Evolutionary conservation across 306 rosid genomes (phyloP), one percentile per base, ranked within the genome.

Genomic region (Quercus parvula): DNA sequence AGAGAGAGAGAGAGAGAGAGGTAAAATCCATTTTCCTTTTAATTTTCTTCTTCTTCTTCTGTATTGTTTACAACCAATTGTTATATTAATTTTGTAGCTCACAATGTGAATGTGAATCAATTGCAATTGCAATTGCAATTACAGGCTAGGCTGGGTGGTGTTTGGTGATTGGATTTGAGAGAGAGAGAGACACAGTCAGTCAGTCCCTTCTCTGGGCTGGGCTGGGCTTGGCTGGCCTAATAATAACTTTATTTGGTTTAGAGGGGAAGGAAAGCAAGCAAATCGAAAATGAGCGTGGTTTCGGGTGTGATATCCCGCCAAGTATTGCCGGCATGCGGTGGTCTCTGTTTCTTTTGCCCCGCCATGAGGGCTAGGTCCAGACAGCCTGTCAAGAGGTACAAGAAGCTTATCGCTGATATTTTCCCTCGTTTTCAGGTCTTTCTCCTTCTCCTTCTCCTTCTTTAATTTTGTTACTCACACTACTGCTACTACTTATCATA

Each of bases 351-450:
- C 88, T 91, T 91, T 77, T 96, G 97, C 85, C 99, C 99, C 11
- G 83, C 88, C 25, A n/a, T 96, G 86, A 86, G 98, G 83, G 83
- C 98, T 69, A 87, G 99, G 90, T 96, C 99, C 31, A 88, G 98
- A 75, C 99, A 96, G 86, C 99, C 99, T 31, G 97, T 96, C 55
- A 96, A 96, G 94, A 90, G 99, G 87, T 96, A 96, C 94, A 96
- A 96, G 97, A 96, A 92, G 90, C 93, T 96, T 83, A 90, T 96
- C 41, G 90, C 98, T 62, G 98, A 93, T 8, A 91, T 91, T 84
- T 93, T 96, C 55, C 99, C 99, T 75, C 97, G 93, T 19, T 87
- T 89, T 71, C 91, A 82, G 99, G 99, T 95, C 1, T 17, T 89
- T 68, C 17, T 14, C 64, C 58, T 82, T 67, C 79, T 51, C 49